Conservation (phyloP, 1,284 basidiomycete genomes). For the Meripilus lineatus region DNA sequence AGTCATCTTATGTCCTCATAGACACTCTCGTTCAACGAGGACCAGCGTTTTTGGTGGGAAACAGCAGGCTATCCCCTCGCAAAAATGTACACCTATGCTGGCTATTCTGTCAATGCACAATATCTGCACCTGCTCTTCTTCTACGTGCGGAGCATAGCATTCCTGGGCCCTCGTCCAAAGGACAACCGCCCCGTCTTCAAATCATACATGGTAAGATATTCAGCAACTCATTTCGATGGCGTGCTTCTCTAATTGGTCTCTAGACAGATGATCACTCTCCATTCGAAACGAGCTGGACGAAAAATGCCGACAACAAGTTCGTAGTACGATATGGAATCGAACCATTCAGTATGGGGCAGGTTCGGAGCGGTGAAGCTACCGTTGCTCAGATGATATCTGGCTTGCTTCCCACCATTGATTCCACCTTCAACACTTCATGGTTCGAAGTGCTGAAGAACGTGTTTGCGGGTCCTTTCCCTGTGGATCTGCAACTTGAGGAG, state of each 20-base stretch:
- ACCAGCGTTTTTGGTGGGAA: constrained; percentile 3
- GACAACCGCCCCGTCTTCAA: neutral
- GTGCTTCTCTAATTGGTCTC: no score
- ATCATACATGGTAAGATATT: constrained; percentile 3
- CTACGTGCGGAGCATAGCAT: constrained; percentile 1
- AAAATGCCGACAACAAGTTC: neutral
- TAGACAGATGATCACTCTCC: constrained; percentile 6
- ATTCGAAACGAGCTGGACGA: constrained; percentile 2
- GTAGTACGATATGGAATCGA: constrained; percentile 6
- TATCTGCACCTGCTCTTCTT: constrained; percentile 5
- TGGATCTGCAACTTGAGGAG: neutral
- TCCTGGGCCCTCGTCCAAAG: constrained; percentile 2
- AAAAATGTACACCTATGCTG: neutral
- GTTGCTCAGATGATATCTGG: neutral
- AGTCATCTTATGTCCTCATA: no score
- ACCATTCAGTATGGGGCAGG: neutral
- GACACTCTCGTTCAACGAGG: neutral
- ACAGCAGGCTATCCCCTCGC: constrained; percentile 1
- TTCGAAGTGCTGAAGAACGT: neutral
- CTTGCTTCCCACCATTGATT: no score
- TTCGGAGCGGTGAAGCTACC: no score
- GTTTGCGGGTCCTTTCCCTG: neutral
- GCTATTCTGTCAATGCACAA: neutral
- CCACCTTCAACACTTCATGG: constrained; percentile 1
- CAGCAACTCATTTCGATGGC: neutral